These are phyloP conservation scores for Sugiyamaella xylanicola DNA, from an alignment of 1,139 yeast genomes.

Conservation along the genomic window DNA sequence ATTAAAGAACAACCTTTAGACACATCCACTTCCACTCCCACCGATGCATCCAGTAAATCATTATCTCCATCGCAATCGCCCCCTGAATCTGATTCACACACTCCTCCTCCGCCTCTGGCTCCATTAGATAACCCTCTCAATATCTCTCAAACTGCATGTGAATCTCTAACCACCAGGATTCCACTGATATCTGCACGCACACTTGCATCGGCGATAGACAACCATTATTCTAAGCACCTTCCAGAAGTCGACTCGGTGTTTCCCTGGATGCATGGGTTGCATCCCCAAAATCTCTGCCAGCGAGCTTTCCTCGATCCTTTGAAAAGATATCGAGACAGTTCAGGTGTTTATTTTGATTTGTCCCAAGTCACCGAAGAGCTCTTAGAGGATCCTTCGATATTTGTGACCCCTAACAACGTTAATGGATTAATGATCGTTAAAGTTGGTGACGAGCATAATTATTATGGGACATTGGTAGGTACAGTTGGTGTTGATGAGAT, in stretches of 20 bases:
- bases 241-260: slow-evolving; percentile 73
- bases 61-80: neutral
- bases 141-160: slow-evolving; percentile 8
- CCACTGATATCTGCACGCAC: slow-evolving; percentile 34
- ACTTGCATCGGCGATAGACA: slow-evolving; percentile 38
- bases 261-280: slow-evolving; percentile 86
- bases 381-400: slow-evolving; percentile 21
- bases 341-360: slow-evolving; percentile 22
- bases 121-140: slow-evolving; percentile 12
- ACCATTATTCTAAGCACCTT: slow-evolving; percentile 48
- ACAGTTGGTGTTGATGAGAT: slow-evolving; percentile 64
- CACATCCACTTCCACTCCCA: neutral
- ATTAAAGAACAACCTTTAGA: neutral
- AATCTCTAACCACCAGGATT: neutral
- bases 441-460: slow-evolving; percentile 45
- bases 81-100: neutral
- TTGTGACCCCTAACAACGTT: slow-evolving; percentile 30
- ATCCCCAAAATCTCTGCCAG: slow-evolving; percentile 41
- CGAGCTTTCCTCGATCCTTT: slow-evolving; percentile 38
- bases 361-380: slow-evolving; percentile 18
- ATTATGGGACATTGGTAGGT: slow-evolving; percentile 57
- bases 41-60: neutral
- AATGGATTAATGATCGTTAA: slow-evolving; percentile 42
- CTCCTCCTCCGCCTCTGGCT: slow-evolving; percentile 2
- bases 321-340: slow-evolving; percentile 29